Evolutionary conservation across 495 filamentous ascomycete genomes (phyloP), one percentile per base, ranked within the genome.

Genomic region (Xylaria longipes): DNA sequence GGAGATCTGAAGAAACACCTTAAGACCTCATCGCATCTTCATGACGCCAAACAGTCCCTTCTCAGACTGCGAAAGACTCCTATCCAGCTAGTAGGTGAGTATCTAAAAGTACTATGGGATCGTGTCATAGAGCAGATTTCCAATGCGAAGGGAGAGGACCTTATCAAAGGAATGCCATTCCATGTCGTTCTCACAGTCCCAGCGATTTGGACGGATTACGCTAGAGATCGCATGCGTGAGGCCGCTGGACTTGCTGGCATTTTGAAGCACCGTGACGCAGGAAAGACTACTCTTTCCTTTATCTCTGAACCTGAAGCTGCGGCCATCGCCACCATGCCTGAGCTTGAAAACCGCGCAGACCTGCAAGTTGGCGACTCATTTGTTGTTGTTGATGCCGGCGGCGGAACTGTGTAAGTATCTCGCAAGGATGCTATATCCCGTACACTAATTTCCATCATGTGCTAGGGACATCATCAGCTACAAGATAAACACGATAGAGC

Each of bases 321-420:
- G 2, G 89, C 87, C 0, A 82, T 88, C 6, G 87, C 87, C 68
- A 82, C 87, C 0, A 74, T 90, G 1, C 77, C 85, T 9, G 81
- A 80, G 8, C 79, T 83, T 43, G 78, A 84, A 71, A 81, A 74
- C 43, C 85, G 82, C 56, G 76, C 65, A 17, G 65, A 67, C 35
- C 82, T 84, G 31, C 79, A 79, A 50, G 66, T 84, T 45, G 85
- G 80, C 2, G 85, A 90, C 46, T 88, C 82, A 17, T 86, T 91
- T 52, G 80, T 90, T 31, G 70, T 90, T 2, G 86, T 86, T 68
- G 89, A 90, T 77, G 88, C 87, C 0, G 87, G 88, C 35, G 89
- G 88, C 1, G 89, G 87, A 8, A 90, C 88, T 0, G 88, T 90
- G 0, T 88, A 90, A 67, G 75, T 89, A 65, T 73, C 88, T 89